Conservation (phyloP, 1,284 basidiomycete species). For the Papiliotrema laurentii region DNA sequence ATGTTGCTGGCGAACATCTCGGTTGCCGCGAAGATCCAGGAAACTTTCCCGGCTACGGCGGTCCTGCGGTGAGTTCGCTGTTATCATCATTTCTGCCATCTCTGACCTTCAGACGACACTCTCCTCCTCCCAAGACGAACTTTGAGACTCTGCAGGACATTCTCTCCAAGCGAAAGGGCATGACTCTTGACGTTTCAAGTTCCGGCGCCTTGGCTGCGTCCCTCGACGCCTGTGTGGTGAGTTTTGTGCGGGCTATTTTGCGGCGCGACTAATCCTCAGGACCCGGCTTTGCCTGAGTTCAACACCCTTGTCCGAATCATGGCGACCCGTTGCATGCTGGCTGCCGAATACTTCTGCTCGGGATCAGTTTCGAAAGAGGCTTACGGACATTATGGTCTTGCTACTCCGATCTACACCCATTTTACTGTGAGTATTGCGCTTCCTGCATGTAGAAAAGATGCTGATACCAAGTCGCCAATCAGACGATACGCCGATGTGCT, state of each 20-base stretch:
- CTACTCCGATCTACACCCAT: slow-evolving; percentile 95
- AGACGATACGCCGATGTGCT: slow-evolving; percentile 93
- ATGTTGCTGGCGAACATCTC: slow-evolving; percentile 98
- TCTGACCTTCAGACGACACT: too few species aligned
- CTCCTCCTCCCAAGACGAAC: slow-evolving; percentile 86
- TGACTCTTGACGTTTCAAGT: slow-evolving; percentile 85
- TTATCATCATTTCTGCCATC: too few species aligned
- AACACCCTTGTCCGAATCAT: slow-evolving; percentile 98
- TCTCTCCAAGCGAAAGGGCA: slow-evolving; percentile 74
- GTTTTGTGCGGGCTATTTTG: slow-evolving; percentile 34
- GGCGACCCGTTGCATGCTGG: slow-evolving; percentile 97
- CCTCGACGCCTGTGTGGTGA: slow-evolving; percentile 78
- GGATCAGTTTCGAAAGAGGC: slow-evolving; percentile 88
- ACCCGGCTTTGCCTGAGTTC: slow-evolving; percentile 76
- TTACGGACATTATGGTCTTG: slow-evolving; percentile 95
- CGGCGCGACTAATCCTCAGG: slow-evolving; percentile 50
- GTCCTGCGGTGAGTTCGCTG: too few species aligned
- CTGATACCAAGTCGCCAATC: slow-evolving; percentile 63
- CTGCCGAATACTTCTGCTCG: slow-evolving; percentile 96
- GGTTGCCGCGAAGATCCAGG: slow-evolving; percentile 87
- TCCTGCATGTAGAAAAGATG: not conserved
- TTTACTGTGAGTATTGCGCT: slow-evolving; percentile 59
- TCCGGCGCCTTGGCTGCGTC: slow-evolving; percentile 87
- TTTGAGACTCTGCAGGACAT: slow-evolving; percentile 97
- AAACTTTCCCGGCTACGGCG: slow-evolving; percentile 91